Evolutionary conservation across 495 filamentous ascomycete genomes (phyloP), one percentile per base, ranked within the genome.

Genomic region (Aspergillus carlsbadensis): DNA sequence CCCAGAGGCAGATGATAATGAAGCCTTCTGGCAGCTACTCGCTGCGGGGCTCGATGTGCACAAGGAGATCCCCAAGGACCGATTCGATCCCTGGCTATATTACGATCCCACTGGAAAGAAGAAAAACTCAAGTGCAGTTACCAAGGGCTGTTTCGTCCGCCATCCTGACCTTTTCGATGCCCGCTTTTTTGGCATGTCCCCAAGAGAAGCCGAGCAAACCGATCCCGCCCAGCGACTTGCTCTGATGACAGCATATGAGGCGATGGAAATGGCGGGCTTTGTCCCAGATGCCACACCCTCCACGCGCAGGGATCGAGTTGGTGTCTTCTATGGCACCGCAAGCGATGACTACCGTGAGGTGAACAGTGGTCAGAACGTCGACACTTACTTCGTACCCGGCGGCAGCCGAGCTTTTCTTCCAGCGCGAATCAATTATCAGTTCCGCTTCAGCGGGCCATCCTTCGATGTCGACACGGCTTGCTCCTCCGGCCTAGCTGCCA

Each of bases 311-410:
- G 85, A 93, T 64, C 83, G 91, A 2, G 88, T 96, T 42, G 92
- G 91, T 22, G 91, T 87, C 14, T 96, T 95, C 66, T 95, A 95
- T 66, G 92, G 92, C 40, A 87, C 90, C 71, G 93, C 92, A 1
- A 91, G 89, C 57, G 89, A 95, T 52, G 92, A 96, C 57, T 96
- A 89, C 80, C 84, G 87, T 68, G 92, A 96, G 63, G 87, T 92
- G 60, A 94, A 95, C 67, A 88, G 87, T 40, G 86, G 87, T 15
- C 86, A 96, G 26, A 87, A 95, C 57, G 85, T 96, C 43, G 92
- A 96, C 66, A 96, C 90, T 2, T 96, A 96, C 66, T 96, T 85
- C 74, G 96, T 96, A 65, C 90, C 92, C 0, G 92, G 92, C 43
- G 90, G 88, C 59, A 86, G 91, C n/a, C 81, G 90, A 24, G 91